These are phyloP conservation scores for Leccinum truebloodii DNA, from an alignment of 768 basidiomycete genomes.

Conservation along the genomic window DNA sequence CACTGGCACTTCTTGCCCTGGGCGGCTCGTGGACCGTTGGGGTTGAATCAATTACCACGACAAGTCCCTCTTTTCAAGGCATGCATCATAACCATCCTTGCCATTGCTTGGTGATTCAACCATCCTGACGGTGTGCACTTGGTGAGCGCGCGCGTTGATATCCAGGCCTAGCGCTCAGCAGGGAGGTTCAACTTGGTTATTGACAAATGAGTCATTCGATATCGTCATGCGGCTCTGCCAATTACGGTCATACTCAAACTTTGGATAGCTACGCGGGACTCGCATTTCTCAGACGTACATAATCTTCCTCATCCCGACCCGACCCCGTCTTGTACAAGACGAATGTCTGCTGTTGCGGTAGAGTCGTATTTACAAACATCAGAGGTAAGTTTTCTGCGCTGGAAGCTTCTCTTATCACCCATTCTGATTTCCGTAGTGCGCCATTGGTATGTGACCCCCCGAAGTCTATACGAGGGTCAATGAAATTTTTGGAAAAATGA, in stretches of 20 bases:
- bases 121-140: background rate
- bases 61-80: background rate
- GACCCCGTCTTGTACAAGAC: background rate
- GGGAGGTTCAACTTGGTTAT: background rate
- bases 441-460: slow-evolving; percentile 10
- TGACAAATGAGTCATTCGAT: background rate
- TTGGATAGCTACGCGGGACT: background rate
- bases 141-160: background rate
- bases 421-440: background rate
- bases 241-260: background rate
- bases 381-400: slow-evolving; percentile 8
- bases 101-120: background rate
- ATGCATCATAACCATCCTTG: background rate
- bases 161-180: background rate
- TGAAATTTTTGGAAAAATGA: background rate
- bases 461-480: background rate
- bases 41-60: background rate
- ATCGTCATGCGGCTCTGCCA: background rate
- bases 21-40: background rate
- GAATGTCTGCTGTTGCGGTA: slow-evolving; percentile 15
- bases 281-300: background rate
- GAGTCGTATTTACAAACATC: slow-evolving; percentile 15
- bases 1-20: background rate
- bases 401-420: background rate
- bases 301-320: background rate